A percentile compares a stretch with the other conserved stretches of the same genome.
These are phyloP conservation scores for Xylariaceae sp. DNA, from an alignment of 2,329 filamentous ascomycete genomes.

Conservation along the genomic window DNA sequence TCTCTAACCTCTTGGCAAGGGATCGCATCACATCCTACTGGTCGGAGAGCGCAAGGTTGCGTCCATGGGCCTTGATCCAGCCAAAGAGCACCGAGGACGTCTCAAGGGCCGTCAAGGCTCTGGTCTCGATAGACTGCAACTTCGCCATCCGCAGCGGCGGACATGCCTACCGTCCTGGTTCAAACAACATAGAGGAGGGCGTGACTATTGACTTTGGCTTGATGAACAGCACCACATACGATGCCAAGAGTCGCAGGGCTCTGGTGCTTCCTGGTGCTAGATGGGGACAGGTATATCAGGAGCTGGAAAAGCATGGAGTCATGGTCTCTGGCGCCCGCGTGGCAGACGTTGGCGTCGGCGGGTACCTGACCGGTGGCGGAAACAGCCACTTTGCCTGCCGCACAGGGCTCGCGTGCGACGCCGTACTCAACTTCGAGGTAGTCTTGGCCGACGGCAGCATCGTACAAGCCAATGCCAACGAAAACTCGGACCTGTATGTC, in stretches of 20 bases:
- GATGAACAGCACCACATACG: slow-evolving; percentile 23
- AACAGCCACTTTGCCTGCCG: slow-evolving; percentile 17
- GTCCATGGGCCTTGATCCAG: slow-evolving; percentile 29
- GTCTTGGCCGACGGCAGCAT: slow-evolving; percentile 26
- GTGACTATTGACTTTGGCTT: slow-evolving; percentile 17
- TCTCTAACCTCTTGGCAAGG: no score
- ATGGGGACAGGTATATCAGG: slow-evolving; percentile 16
- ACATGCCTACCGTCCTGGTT: slow-evolving; percentile 16
- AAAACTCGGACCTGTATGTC: slow-evolving; percentile 28
- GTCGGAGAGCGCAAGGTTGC: slow-evolving; percentile 28
- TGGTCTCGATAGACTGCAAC: slow-evolving; percentile 22
- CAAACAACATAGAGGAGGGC: slow-evolving; percentile 16
- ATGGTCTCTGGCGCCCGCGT: slow-evolving; percentile 18
- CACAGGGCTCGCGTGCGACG: slow-evolving; percentile 25
- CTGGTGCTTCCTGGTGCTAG: slow-evolving; percentile 19
- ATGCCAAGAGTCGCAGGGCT: slow-evolving; percentile 17
- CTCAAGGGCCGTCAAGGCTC: slow-evolving; percentile 25
- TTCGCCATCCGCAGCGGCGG: slow-evolving; percentile 31
- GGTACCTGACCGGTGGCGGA: slow-evolving; percentile 21
- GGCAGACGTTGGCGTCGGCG: slow-evolving; percentile 20
- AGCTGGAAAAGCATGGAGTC: slow-evolving; percentile 17
- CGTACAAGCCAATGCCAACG: slow-evolving; percentile 26
- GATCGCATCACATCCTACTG: slow-evolving; percentile 29
- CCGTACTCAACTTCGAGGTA: slow-evolving; percentile 19
- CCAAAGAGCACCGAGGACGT: slow-evolving; percentile 29